Percentiles rank a stretch among this genome's conserved stretches.
Conservation (phyloP, 2,329 filamentous ascomycete species). For the Aspergillus sp. region DNA sequence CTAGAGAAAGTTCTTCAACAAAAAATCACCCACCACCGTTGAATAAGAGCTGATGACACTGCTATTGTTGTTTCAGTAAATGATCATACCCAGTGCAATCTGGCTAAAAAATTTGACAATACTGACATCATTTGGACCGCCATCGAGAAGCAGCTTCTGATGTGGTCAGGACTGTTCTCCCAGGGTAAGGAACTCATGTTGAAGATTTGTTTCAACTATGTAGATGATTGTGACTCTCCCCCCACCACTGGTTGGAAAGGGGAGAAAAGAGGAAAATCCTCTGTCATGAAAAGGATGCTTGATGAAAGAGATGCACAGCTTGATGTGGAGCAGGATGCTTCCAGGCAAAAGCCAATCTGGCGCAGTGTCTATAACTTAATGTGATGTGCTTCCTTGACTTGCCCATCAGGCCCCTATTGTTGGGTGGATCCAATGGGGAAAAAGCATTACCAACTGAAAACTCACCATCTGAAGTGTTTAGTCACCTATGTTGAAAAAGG, state of each 20-base stretch:
- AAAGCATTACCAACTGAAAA: slow-evolving; percentile 9
- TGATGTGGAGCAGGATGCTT: slow-evolving; percentile 3
- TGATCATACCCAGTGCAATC: slow-evolving; percentile 17
- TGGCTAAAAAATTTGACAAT: slow-evolving; percentile 20
- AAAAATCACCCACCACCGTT: slow-evolving; percentile 2
- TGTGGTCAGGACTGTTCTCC: slow-evolving; percentile 17
- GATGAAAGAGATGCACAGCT: slow-evolving; percentile 6
- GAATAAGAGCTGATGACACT: slow-evolving; percentile 5
- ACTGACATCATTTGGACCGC: slow-evolving; percentile 20
- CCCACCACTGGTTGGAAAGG: neutral
- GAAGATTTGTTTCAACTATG: slow-evolving; percentile 23
- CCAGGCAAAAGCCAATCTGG: neutral
- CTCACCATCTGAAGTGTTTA: slow-evolving; percentile 6
- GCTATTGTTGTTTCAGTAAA: slow-evolving; percentile 16
- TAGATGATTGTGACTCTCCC: neutral
- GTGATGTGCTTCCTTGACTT: neutral
- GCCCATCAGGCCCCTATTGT: slow-evolving; percentile 6
- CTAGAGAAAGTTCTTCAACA: slow-evolving; percentile 6
- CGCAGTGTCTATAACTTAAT: neutral
- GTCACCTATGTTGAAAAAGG: slow-evolving; percentile 16
- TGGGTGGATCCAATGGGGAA: slow-evolving; percentile 8
- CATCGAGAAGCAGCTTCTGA: slow-evolving; percentile 21
- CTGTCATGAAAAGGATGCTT: slow-evolving; percentile 7
- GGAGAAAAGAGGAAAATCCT: slow-evolving; percentile 9
- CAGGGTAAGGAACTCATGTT: slow-evolving; percentile 24